Conservation (phyloP, 805 yeast genomes). For the Candida orba region DNA sequence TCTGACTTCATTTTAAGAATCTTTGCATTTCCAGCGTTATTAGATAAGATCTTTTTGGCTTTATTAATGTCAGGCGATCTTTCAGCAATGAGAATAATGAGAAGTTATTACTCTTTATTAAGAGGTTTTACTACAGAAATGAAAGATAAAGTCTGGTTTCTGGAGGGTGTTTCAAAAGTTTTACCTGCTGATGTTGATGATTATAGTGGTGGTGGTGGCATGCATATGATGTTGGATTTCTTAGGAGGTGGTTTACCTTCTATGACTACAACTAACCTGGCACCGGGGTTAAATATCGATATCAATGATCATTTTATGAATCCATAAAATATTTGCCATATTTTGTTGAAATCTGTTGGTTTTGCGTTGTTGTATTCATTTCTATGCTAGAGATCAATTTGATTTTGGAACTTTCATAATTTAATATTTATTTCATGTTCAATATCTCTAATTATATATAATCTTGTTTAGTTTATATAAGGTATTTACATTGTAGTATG, state of each 20-base stretch:
- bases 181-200: constrained; percentile 89
- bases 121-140: constrained; percentile 78
- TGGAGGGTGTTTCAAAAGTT: constrained; percentile 85
- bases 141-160: constrained; percentile 88
- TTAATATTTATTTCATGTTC: too few species aligned
- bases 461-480: too few species aligned
- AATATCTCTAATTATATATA: too few species aligned
- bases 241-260: constrained; percentile 60
- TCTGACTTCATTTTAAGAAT: constrained; percentile 81
- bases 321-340: constrained; percentile 12
- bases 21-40: constrained; percentile 87
- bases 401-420: too few species aligned
- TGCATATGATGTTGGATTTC: constrained; percentile 88
- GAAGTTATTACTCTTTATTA: constrained; percentile 76
- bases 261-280: constrained; percentile 35
- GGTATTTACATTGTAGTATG: too few species aligned
- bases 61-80: constrained; percentile 78
- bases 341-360: too few species aligned
- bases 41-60: constrained; percentile 74
- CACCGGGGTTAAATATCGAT: constrained; percentile 22
- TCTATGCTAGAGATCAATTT: too few species aligned
- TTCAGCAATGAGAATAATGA: constrained; percentile 85
- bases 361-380: background rate
- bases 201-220: constrained; percentile 85
- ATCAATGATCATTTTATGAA: constrained; percentile 24